A percentile compares a stretch with the other conserved stretches of the same genome.
These are phyloP conservation scores for Platanus orientalis DNA, from an alignment of 164 flowering plant genomes.

Conservation along the genomic window DNA sequence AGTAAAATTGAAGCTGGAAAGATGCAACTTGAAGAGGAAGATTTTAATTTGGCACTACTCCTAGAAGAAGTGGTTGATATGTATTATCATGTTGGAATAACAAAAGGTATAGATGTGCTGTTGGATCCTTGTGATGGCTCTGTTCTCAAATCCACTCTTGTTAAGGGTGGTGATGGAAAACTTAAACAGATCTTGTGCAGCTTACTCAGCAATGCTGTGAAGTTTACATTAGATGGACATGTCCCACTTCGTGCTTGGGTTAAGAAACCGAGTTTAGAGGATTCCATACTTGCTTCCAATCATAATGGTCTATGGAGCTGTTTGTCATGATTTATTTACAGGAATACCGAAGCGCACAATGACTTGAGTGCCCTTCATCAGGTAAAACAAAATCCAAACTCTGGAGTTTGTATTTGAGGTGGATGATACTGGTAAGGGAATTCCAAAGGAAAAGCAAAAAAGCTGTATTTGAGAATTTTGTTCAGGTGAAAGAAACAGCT, in stretches of 20 bases:
- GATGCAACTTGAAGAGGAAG: constrained; percentile 64
- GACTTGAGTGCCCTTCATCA: constrained; percentile 11
- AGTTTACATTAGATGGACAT: constrained; percentile 73
- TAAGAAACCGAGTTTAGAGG: constrained; percentile 37
- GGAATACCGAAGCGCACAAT: constrained; percentile 10
- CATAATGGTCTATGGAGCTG: constrained; percentile 6
- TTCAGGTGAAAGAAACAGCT: constrained; percentile 72
- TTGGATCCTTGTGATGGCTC: constrained; percentile 70
- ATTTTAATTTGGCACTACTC: constrained; percentile 53
- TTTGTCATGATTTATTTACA: constrained; percentile 9
- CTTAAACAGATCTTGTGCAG: constrained; percentile 61
- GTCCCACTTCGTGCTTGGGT: constrained; percentile 61
- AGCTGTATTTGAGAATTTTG: constrained; percentile 75
- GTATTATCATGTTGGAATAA: constrained; percentile 46
- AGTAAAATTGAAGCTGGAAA: constrained; percentile 89
- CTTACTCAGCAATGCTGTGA: constrained; percentile 82
- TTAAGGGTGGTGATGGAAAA: constrained; percentile 66
- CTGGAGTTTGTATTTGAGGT: constrained; percentile 70
- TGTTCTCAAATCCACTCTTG: constrained; percentile 31
- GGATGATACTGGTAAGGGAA: constrained; percentile 83
- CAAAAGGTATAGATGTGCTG: constrained; percentile 76
- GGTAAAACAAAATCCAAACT: constrained; percentile 23
- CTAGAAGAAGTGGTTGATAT: constrained; percentile 72
- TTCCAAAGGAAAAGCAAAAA: constrained; percentile 69
- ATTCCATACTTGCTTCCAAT: constrained; percentile 19